Base-by-base conservation (phyloP, 1,284 basidiomycete genomes). In the Chalciporus piperatoides region DNA sequence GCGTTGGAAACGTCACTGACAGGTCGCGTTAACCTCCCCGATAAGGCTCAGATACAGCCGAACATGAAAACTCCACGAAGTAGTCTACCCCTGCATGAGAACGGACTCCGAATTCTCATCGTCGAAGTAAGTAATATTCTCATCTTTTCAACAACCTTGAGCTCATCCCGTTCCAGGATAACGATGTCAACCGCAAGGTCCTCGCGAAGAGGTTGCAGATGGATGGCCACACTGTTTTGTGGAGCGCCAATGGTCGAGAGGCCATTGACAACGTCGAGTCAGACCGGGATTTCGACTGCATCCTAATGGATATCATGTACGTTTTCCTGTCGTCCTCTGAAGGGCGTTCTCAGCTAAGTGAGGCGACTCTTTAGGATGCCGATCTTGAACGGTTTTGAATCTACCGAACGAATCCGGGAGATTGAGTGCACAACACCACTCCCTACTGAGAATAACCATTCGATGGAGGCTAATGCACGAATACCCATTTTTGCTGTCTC, bases 401-500 rank as follows among this genome's bases (percentile, higher is more conserved):
- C 89, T 0, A 85, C 89, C 0, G 71, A 77, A 51, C 75, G 78
- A 40, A 91, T 92, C 39, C 79, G 88, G 2, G 69, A 74, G n/a
- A 53, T 84, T 2, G 87, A 90, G 63, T 30, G 43, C 8, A 19
- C 38, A 10, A 17, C 49, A n/a, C 27, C 35, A 11, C 33, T 36
- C 24, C 17, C 55, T 37, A 23, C 56, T 49, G 45, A 40, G 49
- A 53, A 1, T n/a, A 66, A 70, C 12, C 68, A 69, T 66, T 80
- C 82, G 0, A 73, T 79, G 51, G 64, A 69, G 15, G 68, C 89
- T 15, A 88, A 90, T 59, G 81, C 78, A 0, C 77, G 88, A 5
- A 82, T 92, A 40, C 90, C 90, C 2, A 89, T 92, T 48, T 84
- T 94, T 57, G 90, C 88, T 4, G 89, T 94, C 4, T 90, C 86